Base-by-base conservation (phyloP, 202 grass and related monocot species). In the Eragrostis tef region DNA sequence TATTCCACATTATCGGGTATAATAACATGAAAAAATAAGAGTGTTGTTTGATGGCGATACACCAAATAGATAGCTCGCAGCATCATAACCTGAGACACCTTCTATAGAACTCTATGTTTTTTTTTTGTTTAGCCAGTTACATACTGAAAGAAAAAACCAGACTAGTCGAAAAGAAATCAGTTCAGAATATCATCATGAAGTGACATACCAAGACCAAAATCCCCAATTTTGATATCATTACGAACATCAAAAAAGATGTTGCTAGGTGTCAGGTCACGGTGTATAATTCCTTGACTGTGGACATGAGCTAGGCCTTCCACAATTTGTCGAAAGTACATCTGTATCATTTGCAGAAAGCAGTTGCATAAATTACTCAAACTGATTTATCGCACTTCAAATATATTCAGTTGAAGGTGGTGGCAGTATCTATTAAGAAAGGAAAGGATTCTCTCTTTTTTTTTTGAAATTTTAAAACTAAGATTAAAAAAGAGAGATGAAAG, bases 241-340 rank as follows among this genome's bases (percentile, higher is more conserved):
- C 92, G 90, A 64, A 87, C 95, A 90, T 98, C 92, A 88, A 98
- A 98, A 87, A 94, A 98, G 84, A 98, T 98, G 83, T 98, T 94
- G 65, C 88, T 98, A 49, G 95, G 94, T 14, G 94, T 98, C 88
- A 98, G 86, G 80, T 98, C 94, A 45, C 92, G 84, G 85, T 98
- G 94, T 76, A 98, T 94, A 67, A 98, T 98, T 83, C 94, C 94
- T 89, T 94, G 94, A 84, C 94, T 94, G 74, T 98, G 94, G 83
- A 98, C 91, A 91, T 98, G 92, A 54, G 90, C 92, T 62, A 98
- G 63, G 58, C 94, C 94, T 91, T 98, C 94, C 79, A 98, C 92
- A 78, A 98, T 94, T 93, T 98, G 94, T 64, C 94, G 94, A 91
- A 98, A 94, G 88, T 64, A 98, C 90, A 94, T 94, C 95, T 98